Evolutionary conservation across 495 filamentous ascomycete species (phyloP).

Genomic region (Filosporella fistucella): DNA sequence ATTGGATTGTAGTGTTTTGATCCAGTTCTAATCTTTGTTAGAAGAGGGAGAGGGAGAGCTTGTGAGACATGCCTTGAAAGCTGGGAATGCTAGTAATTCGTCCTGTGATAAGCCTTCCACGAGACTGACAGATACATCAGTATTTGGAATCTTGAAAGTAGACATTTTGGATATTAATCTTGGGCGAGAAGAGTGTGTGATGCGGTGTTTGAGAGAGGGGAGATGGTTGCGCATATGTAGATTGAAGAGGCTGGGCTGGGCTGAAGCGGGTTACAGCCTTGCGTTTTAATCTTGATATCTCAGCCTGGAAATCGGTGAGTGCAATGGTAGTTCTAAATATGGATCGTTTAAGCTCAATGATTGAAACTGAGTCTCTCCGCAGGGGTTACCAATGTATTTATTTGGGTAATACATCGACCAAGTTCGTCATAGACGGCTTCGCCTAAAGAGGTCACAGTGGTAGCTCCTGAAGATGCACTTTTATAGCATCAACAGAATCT

Average conservation of each 20-base stretch:
- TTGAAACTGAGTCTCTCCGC: too few species aligned
- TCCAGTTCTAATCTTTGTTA: slow-evolving; percentile 50
- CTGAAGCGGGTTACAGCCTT: too few species aligned
- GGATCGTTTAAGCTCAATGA: too few species aligned
- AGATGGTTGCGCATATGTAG: background rate
- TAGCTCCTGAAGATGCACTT: too few species aligned
- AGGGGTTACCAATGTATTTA: too few species aligned
- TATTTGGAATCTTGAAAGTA: slow-evolving; percentile 43
- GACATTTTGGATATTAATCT: slow-evolving; percentile 31
- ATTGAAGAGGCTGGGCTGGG: background rate
- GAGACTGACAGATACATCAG: slow-evolving; percentile 48
- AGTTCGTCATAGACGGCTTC: too few species aligned
- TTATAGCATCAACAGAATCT: too few species aligned
- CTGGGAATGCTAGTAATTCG: slow-evolving; percentile 63
- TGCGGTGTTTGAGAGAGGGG: background rate
- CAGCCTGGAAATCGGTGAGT: too few species aligned
- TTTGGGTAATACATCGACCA: too few species aligned
- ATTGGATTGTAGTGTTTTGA: slow-evolving; percentile 59
- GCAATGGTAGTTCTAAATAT: too few species aligned
- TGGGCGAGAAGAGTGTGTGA: background rate
- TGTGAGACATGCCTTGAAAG: slow-evolving; percentile 47
- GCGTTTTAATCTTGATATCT: too few species aligned
- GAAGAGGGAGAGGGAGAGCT: background rate
- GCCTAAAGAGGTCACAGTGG: too few species aligned
- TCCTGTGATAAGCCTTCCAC: slow-evolving; percentile 54